Conservation (phyloP, 106 monocot species). For the Dendrobium huoshanense region DNA sequence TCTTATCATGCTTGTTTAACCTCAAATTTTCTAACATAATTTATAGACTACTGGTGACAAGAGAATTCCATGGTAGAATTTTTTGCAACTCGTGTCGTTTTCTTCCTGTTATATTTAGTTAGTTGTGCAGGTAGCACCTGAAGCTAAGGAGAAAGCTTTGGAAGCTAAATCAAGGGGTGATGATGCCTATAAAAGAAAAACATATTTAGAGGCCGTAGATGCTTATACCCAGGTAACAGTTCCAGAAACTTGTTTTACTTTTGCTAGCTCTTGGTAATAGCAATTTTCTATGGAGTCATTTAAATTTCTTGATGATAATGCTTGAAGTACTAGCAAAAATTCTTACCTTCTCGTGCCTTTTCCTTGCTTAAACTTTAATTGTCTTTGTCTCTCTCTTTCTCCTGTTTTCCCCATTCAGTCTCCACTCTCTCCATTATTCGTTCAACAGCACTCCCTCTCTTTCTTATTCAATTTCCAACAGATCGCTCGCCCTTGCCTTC, state of each 20-base stretch:
- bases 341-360: no score
- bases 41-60: not conserved
- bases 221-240: constrained; percentile 81
- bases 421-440: no score
- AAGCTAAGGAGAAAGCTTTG: constrained; percentile 63
- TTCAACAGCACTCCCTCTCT: no score
- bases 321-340: not conserved
- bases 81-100: not conserved
- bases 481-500: no score
- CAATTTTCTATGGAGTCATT: not conserved
- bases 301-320: not conserved
- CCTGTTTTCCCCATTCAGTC: no score
- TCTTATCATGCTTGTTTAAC: not conserved
- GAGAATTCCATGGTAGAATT: not conserved
- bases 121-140: constrained; percentile 54
- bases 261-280: not conserved
- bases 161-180: constrained; percentile 91
- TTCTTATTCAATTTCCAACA: no score
- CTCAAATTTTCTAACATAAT: not conserved
- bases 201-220: constrained; percentile 72
- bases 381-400: no score
- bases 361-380: no score
- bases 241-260: not conserved
- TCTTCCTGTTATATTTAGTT: not conserved
- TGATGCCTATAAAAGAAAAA: constrained; percentile 73